A percentile compares a stretch with the other conserved stretches of the same genome.
These are phyloP conservation scores for Backusella mclennaniae DNA, from an alignment of 192 early-diverging fungal species.

Conservation along the genomic window DNA sequence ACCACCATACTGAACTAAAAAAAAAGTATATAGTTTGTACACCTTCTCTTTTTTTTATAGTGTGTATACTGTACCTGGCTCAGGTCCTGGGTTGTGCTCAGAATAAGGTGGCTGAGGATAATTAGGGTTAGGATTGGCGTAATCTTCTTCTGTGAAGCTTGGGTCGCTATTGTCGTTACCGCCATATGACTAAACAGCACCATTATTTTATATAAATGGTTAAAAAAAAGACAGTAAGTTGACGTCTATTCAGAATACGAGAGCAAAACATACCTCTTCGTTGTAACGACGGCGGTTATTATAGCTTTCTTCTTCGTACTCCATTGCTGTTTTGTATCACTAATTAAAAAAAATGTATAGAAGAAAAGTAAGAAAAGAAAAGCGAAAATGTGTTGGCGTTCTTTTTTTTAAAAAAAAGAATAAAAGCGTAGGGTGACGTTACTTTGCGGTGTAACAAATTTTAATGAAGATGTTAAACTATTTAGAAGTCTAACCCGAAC, in stretches of 20 bases:
- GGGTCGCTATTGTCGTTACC: not conserved
- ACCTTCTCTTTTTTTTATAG: not conserved
- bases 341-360: not conserved
- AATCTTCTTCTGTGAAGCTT: constrained; percentile 8
- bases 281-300: not conserved
- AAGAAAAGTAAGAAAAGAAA: not conserved
- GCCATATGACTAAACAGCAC: not conserved
- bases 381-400: not conserved
- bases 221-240: too few species aligned
- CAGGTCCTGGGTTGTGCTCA: constrained; percentile 23
- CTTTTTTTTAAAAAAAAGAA: not conserved
- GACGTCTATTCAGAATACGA: not conserved
- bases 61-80: not conserved
- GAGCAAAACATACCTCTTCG: not conserved
- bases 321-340: not conserved
- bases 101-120: constrained; percentile 29
- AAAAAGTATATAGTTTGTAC: not conserved
- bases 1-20: constrained; percentile 3
- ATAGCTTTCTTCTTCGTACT: constrained; percentile 1
- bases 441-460: not conserved
- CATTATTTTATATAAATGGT: not conserved
- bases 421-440: not conserved
- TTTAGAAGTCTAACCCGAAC: not conserved
- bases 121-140: constrained; percentile 14
- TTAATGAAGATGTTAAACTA: not conserved